Evolutionary conservation across 1,284 basidiomycete species (phyloP).

Genomic region (Fistulinella cinereoalba): DNA sequence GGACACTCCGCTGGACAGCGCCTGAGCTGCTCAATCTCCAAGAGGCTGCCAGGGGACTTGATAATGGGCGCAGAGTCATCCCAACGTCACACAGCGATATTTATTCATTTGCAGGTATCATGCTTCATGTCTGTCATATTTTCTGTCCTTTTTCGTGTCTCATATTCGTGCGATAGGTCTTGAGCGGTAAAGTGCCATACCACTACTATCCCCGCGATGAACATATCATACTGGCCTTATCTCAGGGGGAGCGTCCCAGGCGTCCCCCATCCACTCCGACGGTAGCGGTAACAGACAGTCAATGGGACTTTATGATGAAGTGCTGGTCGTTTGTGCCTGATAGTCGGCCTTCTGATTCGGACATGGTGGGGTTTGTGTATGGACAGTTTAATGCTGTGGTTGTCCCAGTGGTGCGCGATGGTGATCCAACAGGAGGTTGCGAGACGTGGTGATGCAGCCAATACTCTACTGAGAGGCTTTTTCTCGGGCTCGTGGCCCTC

Average conservation of each 20-base stretch:
- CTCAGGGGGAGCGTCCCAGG: slow-evolving; percentile 12
- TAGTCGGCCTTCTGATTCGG: slow-evolving; percentile 16
- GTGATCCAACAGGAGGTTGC: no score
- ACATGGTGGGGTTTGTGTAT: slow-evolving; percentile 14
- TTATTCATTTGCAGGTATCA: slow-evolving; percentile 28
- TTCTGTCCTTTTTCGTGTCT: not conserved
- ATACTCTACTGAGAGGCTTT: no score
- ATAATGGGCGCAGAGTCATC: slow-evolving; percentile 3
- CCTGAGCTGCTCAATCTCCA: slow-evolving; percentile 16
- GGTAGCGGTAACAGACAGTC: slow-evolving; percentile 15
- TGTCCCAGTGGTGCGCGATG: not conserved
- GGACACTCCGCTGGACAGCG: slow-evolving; percentile 23
- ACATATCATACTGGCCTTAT: slow-evolving; percentile 20
- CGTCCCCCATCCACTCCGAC: slow-evolving; percentile 11
- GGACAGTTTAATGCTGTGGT: slow-evolving; percentile 9
- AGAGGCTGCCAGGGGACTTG: not conserved
- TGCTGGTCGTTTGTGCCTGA: slow-evolving; percentile 17
- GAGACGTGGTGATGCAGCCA: no score
- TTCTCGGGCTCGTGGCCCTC: no score
- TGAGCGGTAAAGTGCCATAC: slow-evolving; percentile 27
- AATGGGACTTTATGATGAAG: slow-evolving; percentile 20
- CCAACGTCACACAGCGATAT: slow-evolving; percentile 20
- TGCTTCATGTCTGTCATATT: slow-evolving; percentile 19
- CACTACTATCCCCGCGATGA: slow-evolving; percentile 17
- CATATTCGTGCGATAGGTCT: slow-evolving; percentile 9